phyloP scores from a whole-genome alignment of 2,329 filamentous ascomycete species.

The Pseudopithomyces chartarum region DNA sequence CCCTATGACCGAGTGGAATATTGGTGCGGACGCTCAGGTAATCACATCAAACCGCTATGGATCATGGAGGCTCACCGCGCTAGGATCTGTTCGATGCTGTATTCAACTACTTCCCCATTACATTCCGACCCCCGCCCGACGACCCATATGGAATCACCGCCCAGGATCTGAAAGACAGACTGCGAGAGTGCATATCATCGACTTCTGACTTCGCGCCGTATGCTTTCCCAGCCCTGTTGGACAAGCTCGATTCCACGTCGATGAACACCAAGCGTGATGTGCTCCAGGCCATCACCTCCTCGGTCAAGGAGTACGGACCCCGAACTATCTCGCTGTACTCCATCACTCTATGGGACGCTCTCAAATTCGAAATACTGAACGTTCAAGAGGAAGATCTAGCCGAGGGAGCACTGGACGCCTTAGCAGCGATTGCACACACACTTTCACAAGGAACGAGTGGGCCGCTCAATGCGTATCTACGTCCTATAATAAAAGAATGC shows the following conservation, averaged over 20 bases:
- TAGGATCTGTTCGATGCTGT: constrained; percentile 67
- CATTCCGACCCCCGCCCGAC: constrained; percentile 70
- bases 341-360: constrained; percentile 68
- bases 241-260: constrained; percentile 72
- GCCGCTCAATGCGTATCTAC: constrained; percentile 59
- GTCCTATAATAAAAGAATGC: constrained; percentile 68
- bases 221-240: constrained; percentile 68
- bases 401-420: constrained; percentile 60
- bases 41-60: neutral
- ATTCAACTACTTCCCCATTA: constrained; percentile 75
- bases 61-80: constrained; percentile 5
- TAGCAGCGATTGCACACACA: constrained; percentile 61
- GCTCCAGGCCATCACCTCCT: constrained; percentile 65
- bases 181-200: constrained; percentile 68
- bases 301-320: constrained; percentile 63
- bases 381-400: constrained; percentile 69
- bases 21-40: constrained; percentile 64
- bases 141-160: constrained; percentile 73
- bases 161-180: constrained; percentile 67
- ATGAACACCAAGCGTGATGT: constrained; percentile 73
- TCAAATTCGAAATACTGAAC: constrained; percentile 72
- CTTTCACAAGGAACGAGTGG: constrained; percentile 57
- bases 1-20: constrained; percentile 71
- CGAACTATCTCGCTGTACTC: constrained; percentile 66
- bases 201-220: constrained; percentile 68